Base-by-base conservation (phyloP, 2,329 filamentous ascomycete genomes). In the Cercospora canescens region DNA sequence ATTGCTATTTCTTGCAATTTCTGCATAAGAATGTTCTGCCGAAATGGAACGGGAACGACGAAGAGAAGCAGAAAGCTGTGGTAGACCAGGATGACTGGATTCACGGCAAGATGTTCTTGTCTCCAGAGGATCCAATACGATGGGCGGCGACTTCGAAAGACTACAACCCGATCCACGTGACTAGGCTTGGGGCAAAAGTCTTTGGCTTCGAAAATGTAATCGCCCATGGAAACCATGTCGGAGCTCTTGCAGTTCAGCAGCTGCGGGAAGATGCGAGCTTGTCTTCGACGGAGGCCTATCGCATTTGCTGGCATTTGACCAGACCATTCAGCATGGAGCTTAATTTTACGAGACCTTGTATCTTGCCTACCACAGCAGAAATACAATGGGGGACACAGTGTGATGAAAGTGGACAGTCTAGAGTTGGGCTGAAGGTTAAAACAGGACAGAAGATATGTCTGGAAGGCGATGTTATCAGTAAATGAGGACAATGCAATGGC, bases 121-220 rank as follows among this genome's bases (percentile, higher is more conserved):
- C 32, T 14, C 34, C 39, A 12, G 14, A 61, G 18, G 70, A 67
- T 62, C 65, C 70, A 7, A 26, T 39, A 5, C 48, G 21, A 24
- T 71, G 70, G 70, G 70, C 70, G 16, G 61, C 62, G 1, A 39
- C 63, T 16, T 64, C 61, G 35, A 70, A 70, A 55, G 70, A 71
- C 65, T 70, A 70, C 34, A 70, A 71, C 37, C 67, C 63, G 1
- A 71, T 71, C 18, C 70, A 71, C 28, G 58, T 70, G 30, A 70
- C 67, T 1, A 50, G 12, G 4, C 1, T 67, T 12, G 61, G 63
- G 1, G 68, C 70, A 1, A 66, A 54, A 12, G 18, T 71, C 1
- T 70, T 71, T 35, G 70, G 68, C 11, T 69, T 71, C 24, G 41
- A 54, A 9, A 57, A 52, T 18, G 63, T 66, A 14, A 70, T 71